Evolutionary conservation across 1,284 basidiomycete species (phyloP), one percentile per base, ranked within the genome.

Genomic region (Leccinum variabile): DNA sequence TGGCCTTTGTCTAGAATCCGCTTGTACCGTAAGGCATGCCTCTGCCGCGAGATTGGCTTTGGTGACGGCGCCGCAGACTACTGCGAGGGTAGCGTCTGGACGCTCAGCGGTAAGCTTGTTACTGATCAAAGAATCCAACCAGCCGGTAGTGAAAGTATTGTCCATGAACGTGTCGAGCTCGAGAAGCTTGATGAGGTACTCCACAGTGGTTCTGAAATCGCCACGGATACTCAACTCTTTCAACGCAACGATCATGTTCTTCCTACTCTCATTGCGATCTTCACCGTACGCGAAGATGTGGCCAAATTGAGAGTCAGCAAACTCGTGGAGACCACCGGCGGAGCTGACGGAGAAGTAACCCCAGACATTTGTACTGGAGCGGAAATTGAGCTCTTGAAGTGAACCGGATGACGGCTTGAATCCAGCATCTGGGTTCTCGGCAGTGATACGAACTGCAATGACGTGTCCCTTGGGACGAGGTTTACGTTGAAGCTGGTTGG

Each of bases 211-310:
- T 65, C 97, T 83, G 84, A 99, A 99, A 77, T 99, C 97, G 65
- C 97, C 97, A 70, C 97, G 95, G 75, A 99, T 99, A 75, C 93
- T 96, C 65, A 99, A 82, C 78, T 99, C 97, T 82, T 99, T 99
- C 71, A 99, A 82, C 16, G 97, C 97, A 71, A 99, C 92, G 67
- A 99, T 96, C 97, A 99, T 99, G 76, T 98, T 98, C 84, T 99
- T 99, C 71, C 97, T 81, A 71, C 92, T 93, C 79, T 99, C 97
- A 66, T 87, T 83, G 69, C 97, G 13, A 76, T 99, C 96, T 77
- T 97, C 92, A 62, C 97, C 97, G 74, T 98, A 99, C 33, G 97
- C 97, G 72, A 99, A 99, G 75, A 99, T 97, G 77, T 99, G 97
- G 60, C 97, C 97, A 75, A 99, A 99, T 72, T 98, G 94, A 30